Evolutionary conservation across 2,329 filamentous ascomycete genomes (phyloP).

Genomic region (Aspergillus aculeatinus): DNA sequence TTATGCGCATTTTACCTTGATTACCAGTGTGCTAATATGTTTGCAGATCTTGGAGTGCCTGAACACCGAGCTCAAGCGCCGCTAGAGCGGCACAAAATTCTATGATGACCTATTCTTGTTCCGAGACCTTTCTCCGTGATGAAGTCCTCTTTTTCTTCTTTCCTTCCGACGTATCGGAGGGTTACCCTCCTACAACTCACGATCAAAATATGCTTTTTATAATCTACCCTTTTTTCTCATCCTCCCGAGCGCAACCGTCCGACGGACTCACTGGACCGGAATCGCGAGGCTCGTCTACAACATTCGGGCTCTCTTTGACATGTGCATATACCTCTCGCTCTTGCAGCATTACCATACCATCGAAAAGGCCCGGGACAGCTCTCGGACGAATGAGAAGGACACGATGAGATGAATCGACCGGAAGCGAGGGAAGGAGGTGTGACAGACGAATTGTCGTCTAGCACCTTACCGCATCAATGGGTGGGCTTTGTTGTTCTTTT

Average conservation of each 20-base stretch:
- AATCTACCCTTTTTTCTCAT: conserved; percentile 12
- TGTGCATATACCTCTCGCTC: neutral
- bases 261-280: neutral
- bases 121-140: conserved; percentile 10
- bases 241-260: neutral
- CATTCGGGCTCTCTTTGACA: neutral
- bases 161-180: conserved; percentile 4
- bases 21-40: conserved; percentile 17
- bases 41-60: conserved; percentile 39
- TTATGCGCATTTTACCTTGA: conserved; percentile 1
- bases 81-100: conserved; percentile 18
- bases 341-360: neutral
- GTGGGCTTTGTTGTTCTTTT: neutral
- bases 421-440: neutral
- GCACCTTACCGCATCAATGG: too few species aligned
- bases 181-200: neutral
- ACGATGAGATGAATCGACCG: neutral
- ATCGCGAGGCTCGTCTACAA: neutral
- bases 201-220: conserved; percentile 9
- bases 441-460: too few species aligned
- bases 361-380: neutral
- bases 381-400: neutral
- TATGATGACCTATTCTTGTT: conserved; percentile 16
- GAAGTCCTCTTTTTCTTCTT: conserved; percentile 11
- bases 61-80: conserved; percentile 35